Evolutionary conservation across 1,284 basidiomycete genomes (phyloP), one percentile per base, ranked within the genome.

Genomic region (Inonotus hispidus): DNA sequence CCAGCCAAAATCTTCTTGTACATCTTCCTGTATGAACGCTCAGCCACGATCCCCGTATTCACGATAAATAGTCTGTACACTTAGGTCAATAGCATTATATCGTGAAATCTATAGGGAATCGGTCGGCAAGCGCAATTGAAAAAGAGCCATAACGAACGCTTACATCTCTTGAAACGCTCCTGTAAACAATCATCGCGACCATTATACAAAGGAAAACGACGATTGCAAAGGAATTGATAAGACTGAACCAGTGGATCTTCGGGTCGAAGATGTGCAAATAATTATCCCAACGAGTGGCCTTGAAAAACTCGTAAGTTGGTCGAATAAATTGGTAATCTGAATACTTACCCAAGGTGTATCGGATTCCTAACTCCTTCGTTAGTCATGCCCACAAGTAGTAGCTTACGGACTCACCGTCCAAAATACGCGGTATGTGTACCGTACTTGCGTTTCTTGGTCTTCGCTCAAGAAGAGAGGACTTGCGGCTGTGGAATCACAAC

Each of bases 1-100:
- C 96, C 96, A 99, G 3, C 96, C 96, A 81, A 91, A 98, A 69
- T 99, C 96, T 75, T 98, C 95, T 75, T 97, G 95, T 0, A 98
- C 92, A 68, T 98, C 95, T 72, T 98, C 95, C 85, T 93, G 68
- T 37, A 63, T 63, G 47, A 53, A 53, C 60, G 41, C 25, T 70
- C 32, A 35, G 57, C 23, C 41, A 65, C 41, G n/a, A 23, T 41
- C 4, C 46, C 19, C 37, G 38, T 47, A 8, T 6, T 23, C 10
- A 37, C 29, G 29, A 19, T 8, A 16, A 21, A 57, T 41, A 61
- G 50, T 56, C 25, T 84, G 66, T 71, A 92, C 92, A 67, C 88
- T 91, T 37, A 96, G 77, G 72, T 98, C 95, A 66, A 96, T 92
- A 7, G 93, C 91, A 70, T 98, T 97, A 76, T 98, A 99, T n/a